phyloP scores from a whole-genome alignment of 805 yeast species.

The Sungouiozyma ichnusensis region DNA sequence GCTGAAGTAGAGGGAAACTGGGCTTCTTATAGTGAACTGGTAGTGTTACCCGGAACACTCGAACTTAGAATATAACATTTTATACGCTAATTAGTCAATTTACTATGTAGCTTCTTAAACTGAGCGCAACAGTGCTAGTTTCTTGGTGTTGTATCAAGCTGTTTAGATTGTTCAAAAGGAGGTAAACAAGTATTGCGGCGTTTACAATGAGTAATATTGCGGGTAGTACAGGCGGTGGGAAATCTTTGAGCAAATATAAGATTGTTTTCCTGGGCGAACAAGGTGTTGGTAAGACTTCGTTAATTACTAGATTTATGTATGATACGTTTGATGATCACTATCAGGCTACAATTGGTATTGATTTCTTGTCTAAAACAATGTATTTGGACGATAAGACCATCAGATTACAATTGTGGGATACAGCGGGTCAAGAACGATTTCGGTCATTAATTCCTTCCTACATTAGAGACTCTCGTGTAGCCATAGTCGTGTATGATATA shows the following conservation, averaged over 20 bases:
- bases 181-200: too few relatives aligned
- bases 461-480: constrained; percentile 94
- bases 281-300: constrained; percentile 91
- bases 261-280: constrained; percentile 96
- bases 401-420: constrained; percentile 92
- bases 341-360: constrained; percentile 92
- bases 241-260: constrained; percentile 52
- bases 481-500: constrained; percentile 90
- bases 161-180: too few relatives aligned
- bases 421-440: constrained; percentile 95
- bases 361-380: constrained; percentile 88
- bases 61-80: too few relatives aligned
- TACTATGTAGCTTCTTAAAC: too few relatives aligned
- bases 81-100: too few relatives aligned
- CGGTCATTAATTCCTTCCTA: constrained; percentile 91
- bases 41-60: neutral
- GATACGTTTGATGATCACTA: constrained; percentile 95
- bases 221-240: constrained; percentile 12
- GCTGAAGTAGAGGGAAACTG: neutral
- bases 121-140: too few relatives aligned
- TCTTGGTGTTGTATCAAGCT: too few relatives aligned
- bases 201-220: neutral
- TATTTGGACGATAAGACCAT: constrained; percentile 93
- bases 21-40: neutral
- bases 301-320: constrained; percentile 95